Base-by-base conservation (phyloP, 2,329 filamentous ascomycete genomes). In the Aureobasidium melanogenum region DNA sequence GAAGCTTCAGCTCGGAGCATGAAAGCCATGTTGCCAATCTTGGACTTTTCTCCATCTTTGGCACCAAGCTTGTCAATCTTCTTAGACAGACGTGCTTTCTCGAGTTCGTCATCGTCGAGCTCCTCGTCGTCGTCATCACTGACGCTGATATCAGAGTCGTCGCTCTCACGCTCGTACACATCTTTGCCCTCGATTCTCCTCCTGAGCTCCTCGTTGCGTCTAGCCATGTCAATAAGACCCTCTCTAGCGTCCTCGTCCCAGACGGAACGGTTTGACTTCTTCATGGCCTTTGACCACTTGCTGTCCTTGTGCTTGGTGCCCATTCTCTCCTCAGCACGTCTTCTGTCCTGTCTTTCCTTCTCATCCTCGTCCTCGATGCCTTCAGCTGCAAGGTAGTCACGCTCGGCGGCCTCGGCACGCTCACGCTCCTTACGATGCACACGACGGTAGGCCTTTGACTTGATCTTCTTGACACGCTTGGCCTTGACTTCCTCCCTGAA, bases 401-500 rank as follows among this genome's bases (percentile, higher is more conserved):
- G 76, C 65, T 86, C 82, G 46, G 79, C 75, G 59, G 69, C 60
- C 41, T 81, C 80, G 62, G 84, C 79, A 60, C 79, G 77, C 66
- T 87, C 84, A 15, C 84, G 79, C 70, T 88, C 89, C 71, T 88
- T 96, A 39, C 93, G 86, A 74, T 97, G 93, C 15, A 97, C 88
- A 47, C 92, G 87, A 60, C 93, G 89, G 72, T 96, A 99, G 0
- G 91, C 84, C 74, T 97, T 99, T 72, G 89, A 95, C 81, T 99
- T 99, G 77, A 99, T 99, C 79, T 97, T 97, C 78, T 97, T 96
- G 76, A 99, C 91, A 26, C 94, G 87, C 76, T 92, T 95, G 8
- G 91, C 84, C 61, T 91, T 88, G 46, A 91, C 87, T 69, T 95
- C 88, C 75, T 97, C 93, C 12, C 92, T 84, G 68, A 95, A 96